phyloP scores from a whole-genome alignment of 257 asterid species.

The Nicotiana tabacum region DNA sequence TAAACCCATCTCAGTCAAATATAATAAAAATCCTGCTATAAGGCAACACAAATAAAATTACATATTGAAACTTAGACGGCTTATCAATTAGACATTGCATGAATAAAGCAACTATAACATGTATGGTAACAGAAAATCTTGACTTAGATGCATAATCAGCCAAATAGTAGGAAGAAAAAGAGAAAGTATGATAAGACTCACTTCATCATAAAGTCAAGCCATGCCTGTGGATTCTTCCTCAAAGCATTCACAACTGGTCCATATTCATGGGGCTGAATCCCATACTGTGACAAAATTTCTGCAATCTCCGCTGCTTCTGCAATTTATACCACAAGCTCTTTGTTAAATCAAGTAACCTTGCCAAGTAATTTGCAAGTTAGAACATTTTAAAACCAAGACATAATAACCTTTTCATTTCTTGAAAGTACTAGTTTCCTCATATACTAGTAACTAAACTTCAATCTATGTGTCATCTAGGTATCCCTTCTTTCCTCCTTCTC shows the following conservation, averaged over 20 bases:
- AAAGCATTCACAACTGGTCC: slow-evolving; percentile 79
- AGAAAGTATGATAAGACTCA: slow-evolving; percentile 19
- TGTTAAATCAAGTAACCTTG: background rate
- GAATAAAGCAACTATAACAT: background rate
- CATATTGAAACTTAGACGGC: background rate
- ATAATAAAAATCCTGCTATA: background rate
- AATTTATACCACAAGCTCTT: background rate
- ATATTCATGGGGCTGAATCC: slow-evolving; percentile 71
- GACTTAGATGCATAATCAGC: background rate
- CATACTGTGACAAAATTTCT: slow-evolving; percentile 80
- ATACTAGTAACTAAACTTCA: background rate
- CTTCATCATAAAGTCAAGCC: slow-evolving; percentile 99
- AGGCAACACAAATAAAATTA: background rate
- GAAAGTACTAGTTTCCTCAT: background rate
- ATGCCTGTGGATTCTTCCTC: slow-evolving; percentile 85
- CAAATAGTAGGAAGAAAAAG: background rate
- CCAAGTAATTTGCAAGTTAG: background rate
- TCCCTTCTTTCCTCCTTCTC: background rate
- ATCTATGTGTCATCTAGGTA: background rate
- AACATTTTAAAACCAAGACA: background rate
- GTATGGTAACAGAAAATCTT: background rate
- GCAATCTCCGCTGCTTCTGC: slow-evolving; percentile 99
- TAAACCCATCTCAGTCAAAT: background rate
- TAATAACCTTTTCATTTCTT: background rate
- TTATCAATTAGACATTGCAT: background rate